Percentiles rank a stretch among this genome's conserved stretches.
Conservation (phyloP, 2,329 filamentous ascomycete genomes). For the Peltaster fructicola region DNA sequence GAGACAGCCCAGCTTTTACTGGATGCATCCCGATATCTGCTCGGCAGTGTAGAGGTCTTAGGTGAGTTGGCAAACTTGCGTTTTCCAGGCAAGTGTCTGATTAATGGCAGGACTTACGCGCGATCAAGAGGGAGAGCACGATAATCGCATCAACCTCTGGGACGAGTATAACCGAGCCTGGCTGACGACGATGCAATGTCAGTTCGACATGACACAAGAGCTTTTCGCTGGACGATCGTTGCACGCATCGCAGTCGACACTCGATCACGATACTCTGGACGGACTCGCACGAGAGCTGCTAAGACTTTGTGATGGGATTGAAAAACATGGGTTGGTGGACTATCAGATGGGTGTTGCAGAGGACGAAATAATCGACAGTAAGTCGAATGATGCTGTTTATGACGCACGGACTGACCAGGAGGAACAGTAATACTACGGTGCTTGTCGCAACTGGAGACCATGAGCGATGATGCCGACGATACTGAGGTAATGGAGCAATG, state of each 20-base stretch:
- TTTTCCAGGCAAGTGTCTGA: background rate
- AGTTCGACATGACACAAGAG: slow-evolving; percentile 53
- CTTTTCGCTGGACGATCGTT: slow-evolving; percentile 41
- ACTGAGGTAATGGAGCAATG: no score
- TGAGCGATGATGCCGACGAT: no score
- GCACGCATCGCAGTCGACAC: slow-evolving; percentile 40
- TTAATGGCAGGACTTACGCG: slow-evolving; percentile 51
- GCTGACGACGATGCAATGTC: slow-evolving; percentile 66
- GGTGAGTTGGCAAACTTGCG: slow-evolving; percentile 33
- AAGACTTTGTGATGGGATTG: slow-evolving; percentile 66
- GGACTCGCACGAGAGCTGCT: slow-evolving; percentile 71
- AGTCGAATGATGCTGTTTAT: slow-evolving; percentile 20
- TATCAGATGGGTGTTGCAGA: slow-evolving; percentile 97
- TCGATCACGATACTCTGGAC: slow-evolving; percentile 52
- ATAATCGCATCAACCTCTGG: slow-evolving; percentile 71
- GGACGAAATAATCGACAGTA: slow-evolving; percentile 73
- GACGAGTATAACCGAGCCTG: slow-evolving; percentile 88
- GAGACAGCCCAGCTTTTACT: slow-evolving; percentile 42
- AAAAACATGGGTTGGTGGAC: slow-evolving; percentile 85
- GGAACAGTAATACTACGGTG: slow-evolving; percentile 6
- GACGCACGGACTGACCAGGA: background rate
- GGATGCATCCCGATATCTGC: slow-evolving; percentile 47
- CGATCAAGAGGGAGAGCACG: slow-evolving; percentile 60
- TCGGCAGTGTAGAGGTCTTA: slow-evolving; percentile 46
- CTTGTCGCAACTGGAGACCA: slow-evolving; percentile 3